Percentiles rank a stretch among this genome's conserved stretches.
phyloP scores from a whole-genome alignment of 78 protist genomes.

The Dictyostelium capitatum region DNA sequence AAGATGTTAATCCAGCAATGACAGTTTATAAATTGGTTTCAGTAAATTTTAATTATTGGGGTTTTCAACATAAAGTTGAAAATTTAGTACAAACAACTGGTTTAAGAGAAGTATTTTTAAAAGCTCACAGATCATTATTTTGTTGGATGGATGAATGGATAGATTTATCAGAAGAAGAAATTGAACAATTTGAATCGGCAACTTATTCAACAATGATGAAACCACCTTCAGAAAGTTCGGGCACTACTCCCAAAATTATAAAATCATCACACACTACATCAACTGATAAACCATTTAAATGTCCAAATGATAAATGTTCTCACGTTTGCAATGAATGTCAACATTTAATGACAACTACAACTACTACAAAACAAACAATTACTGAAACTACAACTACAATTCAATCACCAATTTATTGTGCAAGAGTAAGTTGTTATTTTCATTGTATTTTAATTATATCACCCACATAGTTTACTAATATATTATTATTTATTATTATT shows the following conservation, averaged over 20 bases:
- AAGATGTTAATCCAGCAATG: constrained; percentile 67
- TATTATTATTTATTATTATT: not conserved
- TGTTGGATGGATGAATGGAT: constrained; percentile 94
- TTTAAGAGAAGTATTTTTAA: constrained; percentile 44
- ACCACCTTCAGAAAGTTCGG: not conserved
- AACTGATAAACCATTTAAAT: not conserved
- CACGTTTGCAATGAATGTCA: constrained; percentile 11
- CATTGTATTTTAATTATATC: too few relatives aligned
- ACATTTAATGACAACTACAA: not conserved
- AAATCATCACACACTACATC: too few relatives aligned
- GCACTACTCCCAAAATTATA: too few relatives aligned
- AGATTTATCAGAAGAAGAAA: constrained; percentile 79
- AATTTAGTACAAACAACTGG: constrained; percentile 63
- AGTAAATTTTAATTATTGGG: constrained; percentile 88
- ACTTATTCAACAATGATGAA: constrained; percentile 6
- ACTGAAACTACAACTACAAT: not conserved
- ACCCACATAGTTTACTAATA: not conserved
- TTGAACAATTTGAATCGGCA: constrained; percentile 67
- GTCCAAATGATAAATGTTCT: constrained; percentile 5
- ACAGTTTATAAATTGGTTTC: constrained; percentile 85
- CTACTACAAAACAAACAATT: not conserved
- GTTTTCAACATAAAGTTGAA: constrained; percentile 89
- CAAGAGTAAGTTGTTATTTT: not conserved
- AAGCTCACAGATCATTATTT: constrained; percentile 87
- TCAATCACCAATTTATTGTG: constrained; percentile 9